Base-by-base conservation (phyloP, 805 yeast species). In the Kuraishia molischiana region DNA sequence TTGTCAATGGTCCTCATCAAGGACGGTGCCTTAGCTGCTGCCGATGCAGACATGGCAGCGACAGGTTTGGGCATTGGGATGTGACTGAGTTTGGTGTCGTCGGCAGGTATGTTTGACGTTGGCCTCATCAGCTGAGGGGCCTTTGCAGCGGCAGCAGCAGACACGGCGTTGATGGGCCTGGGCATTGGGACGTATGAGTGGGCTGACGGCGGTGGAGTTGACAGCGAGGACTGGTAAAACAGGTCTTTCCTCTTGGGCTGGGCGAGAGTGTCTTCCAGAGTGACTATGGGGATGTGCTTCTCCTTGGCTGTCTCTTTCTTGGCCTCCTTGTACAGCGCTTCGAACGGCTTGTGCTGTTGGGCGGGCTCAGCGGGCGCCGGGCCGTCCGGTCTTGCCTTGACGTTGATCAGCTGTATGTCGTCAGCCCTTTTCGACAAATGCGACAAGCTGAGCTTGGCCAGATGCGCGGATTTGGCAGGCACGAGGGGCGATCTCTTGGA, bases 1-100 rank as follows among this genome's bases (percentile, higher is more conserved):
- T 11, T 22, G 5, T 28, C 31, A 14, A 9, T 9, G 6, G 17
- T 38, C n/a, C 26, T 38, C 38, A 32, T 43, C 36, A 49, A 39
- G 8, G 44, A 42, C 17, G 49, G 52, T 0, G 54, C 52, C 32
- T 46, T 47, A 2, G 54, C 54, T 5, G 50, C 51, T 1, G 50
- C 46, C 1, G 43, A 19, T 2, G 54, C 52, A 3, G 51, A 50
- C 19, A 46, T 34, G 2, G 43, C 51, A 11, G 37, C 38, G 8
- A 45, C 6, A 1, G 41, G 24, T n/a, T 37, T 35, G 2, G 53
- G 53, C 41, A 41, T 40, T 6, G 51, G 53, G 9, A 49, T 34
- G 35, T 44, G 41, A 15, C 32, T 35, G 4, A 35, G 17, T 22
- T 22, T 22, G 10, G 8, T 11, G 10, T 22, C 26, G 11, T 8